Conservation (phyloP, 192 early-diverging fungal species). For the Entomortierella parvispora region DNA sequence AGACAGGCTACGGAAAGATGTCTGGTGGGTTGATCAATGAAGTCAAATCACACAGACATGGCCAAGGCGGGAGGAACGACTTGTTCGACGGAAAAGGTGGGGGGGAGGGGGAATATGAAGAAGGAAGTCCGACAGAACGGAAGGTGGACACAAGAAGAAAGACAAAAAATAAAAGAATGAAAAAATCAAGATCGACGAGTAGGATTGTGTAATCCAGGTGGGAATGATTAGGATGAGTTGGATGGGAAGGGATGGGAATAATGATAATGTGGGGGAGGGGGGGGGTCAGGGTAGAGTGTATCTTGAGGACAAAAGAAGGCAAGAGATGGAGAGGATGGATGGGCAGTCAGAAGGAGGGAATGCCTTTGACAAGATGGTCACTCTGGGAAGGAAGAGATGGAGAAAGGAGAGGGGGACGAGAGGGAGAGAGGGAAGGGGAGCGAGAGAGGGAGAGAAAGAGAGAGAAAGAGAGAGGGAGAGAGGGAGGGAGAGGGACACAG, state of each 20-base stretch:
- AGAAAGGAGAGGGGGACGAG: background rate
- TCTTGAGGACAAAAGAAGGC: conserved; percentile 1
- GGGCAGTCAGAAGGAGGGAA: background rate
- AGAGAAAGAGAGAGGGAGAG: background rate
- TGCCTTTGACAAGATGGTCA: background rate
- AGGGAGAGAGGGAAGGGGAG: background rate
- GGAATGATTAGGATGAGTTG: background rate
- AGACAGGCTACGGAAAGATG: background rate
- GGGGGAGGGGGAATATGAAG: background rate
- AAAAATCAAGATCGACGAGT: background rate
- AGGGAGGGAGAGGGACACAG: background rate
- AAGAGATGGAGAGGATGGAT: background rate
- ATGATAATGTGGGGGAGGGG: background rate
- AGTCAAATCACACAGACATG: background rate
- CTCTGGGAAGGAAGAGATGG: conserved; percentile 6
- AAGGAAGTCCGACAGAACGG: too few species aligned
- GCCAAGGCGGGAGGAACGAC: background rate
- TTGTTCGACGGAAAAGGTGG: background rate
- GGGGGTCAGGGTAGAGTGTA: background rate
- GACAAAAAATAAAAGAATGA: background rate
- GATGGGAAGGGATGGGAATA: background rate
- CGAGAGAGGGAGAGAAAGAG: background rate
- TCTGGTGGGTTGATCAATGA: too few species aligned
- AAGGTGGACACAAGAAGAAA: background rate
- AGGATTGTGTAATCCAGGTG: background rate